A percentile compares a stretch with the other conserved stretches of the same genome.
Evolutionary conservation across 1,284 basidiomycete species (phyloP).

Genomic region (Naganishia sp.): DNA sequence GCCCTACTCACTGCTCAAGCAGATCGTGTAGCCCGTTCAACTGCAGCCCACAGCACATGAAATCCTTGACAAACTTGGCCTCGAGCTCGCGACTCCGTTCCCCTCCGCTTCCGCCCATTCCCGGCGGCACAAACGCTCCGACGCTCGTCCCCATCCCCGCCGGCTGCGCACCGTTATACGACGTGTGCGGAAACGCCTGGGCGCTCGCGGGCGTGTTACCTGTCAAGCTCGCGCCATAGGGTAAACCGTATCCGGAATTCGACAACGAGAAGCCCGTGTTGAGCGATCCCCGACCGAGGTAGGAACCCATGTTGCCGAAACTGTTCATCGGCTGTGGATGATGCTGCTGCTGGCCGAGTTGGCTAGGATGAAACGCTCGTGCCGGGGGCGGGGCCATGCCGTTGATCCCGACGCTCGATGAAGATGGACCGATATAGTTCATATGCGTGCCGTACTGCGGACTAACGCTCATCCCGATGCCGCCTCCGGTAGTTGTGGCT

Average conservation of each 20-base stretch:
- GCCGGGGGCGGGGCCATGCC: slow-evolving; percentile 11
- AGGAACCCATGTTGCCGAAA: slow-evolving; percentile 29
- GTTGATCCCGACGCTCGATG: slow-evolving; percentile 18
- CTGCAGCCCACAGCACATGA: slow-evolving; percentile 52
- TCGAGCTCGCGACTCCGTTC: slow-evolving; percentile 51
- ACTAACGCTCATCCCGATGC: slow-evolving; percentile 31
- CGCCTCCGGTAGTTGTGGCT: slow-evolving; percentile 4
- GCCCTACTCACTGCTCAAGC: slow-evolving; percentile 53
- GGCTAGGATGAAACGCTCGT: slow-evolving; percentile 1
- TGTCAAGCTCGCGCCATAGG: slow-evolving; percentile 14
- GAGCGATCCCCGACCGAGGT: slow-evolving; percentile 18
- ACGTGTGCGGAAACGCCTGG: neutral
- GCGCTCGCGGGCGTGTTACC: neutral
- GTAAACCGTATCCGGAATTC: slow-evolving; percentile 18
- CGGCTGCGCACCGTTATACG: neutral
- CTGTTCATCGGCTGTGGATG: slow-evolving; percentile 18
- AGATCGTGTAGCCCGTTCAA: slow-evolving; percentile 54
- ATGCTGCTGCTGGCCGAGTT: neutral
- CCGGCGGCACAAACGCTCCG: slow-evolving; percentile 9
- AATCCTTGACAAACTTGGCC: slow-evolving; percentile 53
- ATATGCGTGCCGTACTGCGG: slow-evolving; percentile 28
- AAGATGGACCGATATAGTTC: slow-evolving; percentile 1
- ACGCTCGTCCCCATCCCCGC: slow-evolving; percentile 13
- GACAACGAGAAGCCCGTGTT: slow-evolving; percentile 17
- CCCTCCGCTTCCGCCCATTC: slow-evolving; percentile 29